Conservation (phyloP, 108 stramenopile genomes). For the Ochromonas danica region DNA sequence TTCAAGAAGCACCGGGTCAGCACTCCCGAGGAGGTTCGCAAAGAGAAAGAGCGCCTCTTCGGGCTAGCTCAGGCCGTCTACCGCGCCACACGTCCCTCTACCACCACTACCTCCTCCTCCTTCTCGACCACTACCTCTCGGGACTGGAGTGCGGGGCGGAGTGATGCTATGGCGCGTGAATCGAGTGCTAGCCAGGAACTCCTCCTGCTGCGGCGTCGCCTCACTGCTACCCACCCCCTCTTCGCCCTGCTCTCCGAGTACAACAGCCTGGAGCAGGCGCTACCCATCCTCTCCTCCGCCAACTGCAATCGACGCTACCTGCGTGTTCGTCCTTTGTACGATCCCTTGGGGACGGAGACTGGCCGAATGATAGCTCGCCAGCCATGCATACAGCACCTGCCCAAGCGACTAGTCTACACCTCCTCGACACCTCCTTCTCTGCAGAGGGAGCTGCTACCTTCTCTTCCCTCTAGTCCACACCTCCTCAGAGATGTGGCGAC, state of each 20-base stretch:
- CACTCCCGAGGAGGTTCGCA: too few relatives aligned
- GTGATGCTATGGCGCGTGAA: neutral
- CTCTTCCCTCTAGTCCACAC: too few relatives aligned
- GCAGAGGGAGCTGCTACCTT: too few relatives aligned
- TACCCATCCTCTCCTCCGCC: neutral
- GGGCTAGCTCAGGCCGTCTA: neutral
- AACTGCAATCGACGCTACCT: neutral
- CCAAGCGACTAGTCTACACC: neutral
- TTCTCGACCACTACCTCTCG: neutral
- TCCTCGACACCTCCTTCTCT: neutral
- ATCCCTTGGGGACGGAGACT: slow-evolving; percentile 1
- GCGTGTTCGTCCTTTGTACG: neutral
- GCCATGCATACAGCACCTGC: slow-evolving; percentile 22
- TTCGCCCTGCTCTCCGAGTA: neutral
- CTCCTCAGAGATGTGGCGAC: too few relatives aligned
- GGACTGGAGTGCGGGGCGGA: neutral
- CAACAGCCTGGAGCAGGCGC: neutral
- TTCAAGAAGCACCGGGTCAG: too few relatives aligned
- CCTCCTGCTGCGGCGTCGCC: too few relatives aligned
- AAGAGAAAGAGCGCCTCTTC: neutral
- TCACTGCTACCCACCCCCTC: too few relatives aligned
- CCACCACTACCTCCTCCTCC: neutral
- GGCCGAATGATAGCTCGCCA: neutral
- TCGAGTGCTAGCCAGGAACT: neutral
- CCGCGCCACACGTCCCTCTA: neutral